A percentile compares a stretch with the other conserved stretches of the same genome.
Evolutionary conservation across 2,329 filamentous ascomycete species (phyloP).

Genomic region (Lecanicillium sp.): DNA sequence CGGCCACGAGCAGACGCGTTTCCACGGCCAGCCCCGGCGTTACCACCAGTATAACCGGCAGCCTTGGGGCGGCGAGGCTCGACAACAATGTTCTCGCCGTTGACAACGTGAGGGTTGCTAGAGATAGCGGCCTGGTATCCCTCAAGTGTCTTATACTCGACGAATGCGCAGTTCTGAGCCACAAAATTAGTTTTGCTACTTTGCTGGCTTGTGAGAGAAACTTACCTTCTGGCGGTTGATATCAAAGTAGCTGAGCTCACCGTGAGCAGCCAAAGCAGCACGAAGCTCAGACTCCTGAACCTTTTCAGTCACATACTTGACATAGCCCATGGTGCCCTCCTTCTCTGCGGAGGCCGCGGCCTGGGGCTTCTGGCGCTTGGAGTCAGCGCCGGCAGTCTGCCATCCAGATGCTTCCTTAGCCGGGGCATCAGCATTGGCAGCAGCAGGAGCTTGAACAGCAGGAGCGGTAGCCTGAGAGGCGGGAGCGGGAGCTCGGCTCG

Average conservation of each 20-base stretch:
- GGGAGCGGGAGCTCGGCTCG: constrained; percentile 46
- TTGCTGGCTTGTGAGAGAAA: constrained; percentile 3
- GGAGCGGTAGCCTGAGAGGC: constrained; percentile 29
- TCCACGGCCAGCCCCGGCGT: constrained; percentile 55
- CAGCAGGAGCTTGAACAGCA: constrained; percentile 21
- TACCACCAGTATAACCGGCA: constrained; percentile 60
- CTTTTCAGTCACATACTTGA: constrained; percentile 92
- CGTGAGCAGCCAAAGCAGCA: constrained; percentile 61
- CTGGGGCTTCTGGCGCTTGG: constrained; percentile 72
- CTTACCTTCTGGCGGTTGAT: constrained; percentile 76
- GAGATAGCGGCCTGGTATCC: constrained; percentile 76
- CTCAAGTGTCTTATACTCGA: constrained; percentile 77
- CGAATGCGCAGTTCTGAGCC: constrained; percentile 83
- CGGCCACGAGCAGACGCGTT: constrained; percentile 55
- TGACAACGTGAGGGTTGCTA: constrained; percentile 79
- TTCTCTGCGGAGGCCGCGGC: constrained; percentile 60
- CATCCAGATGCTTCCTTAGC: constrained; percentile 53
- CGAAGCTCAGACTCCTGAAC: constrained; percentile 68
- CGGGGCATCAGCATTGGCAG: constrained; percentile 21
- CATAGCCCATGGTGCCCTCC: constrained; percentile 75
- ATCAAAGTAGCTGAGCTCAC: constrained; percentile 65
- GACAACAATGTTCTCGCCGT: constrained; percentile 73
- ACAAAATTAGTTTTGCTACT: constrained; percentile 11
- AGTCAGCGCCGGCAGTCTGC: constrained; percentile 80
- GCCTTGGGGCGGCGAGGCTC: constrained; percentile 81